Base-by-base conservation (phyloP, 306 rosid species). In the Vigna radiata region DNA sequence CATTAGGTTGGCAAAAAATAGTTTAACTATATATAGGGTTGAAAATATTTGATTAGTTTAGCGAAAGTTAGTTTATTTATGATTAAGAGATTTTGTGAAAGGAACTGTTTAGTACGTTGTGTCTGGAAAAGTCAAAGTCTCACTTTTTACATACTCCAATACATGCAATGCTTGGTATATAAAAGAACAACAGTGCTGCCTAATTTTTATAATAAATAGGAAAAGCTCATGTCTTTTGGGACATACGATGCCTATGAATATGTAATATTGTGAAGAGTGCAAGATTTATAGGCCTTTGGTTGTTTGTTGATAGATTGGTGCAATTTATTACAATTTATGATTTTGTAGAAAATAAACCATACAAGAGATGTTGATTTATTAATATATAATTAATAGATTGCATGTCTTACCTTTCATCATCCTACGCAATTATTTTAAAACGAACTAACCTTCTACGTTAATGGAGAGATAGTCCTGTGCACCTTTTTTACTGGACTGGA, bases 271-370 rank as follows among this genome's bases (percentile, higher is more conserved):
- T 50, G 49, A 64, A 3, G 1, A 44, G 21, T 21, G 27, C 41
- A 50, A 63, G 15, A 19, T 50, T 54, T 65, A 27, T 19, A 73
- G 44, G 64, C 43, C 47, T 41, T 37, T 36, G 39, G 1, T 33
- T 33, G 39, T 4, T 33, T 33, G 39, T 4, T 33, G 39, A 33
- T 33, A 33, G 23, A 44, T 68, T 15, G 74, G 29, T 41, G 25
- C 67, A 53, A 36, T 73, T 60, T 47, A 46, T 74, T 37, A 50
- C 43, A 36, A 49, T 75, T 61, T 62, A 62, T 75, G 62, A 62
- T 62, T 75, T 62, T 44, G 44, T 62, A 48, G 61, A 49, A 59
- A 75, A 75, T 33, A 48, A 55, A 55, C 50, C 36, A 66, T 29
- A 60, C 47, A 25, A 5, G 21, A 48, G 52, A 50, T 41, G 54